These are phyloP conservation scores for Aspergillus sp. DNA, from an alignment of 2,329 filamentous ascomycete genomes.

Conservation along the genomic window DNA sequence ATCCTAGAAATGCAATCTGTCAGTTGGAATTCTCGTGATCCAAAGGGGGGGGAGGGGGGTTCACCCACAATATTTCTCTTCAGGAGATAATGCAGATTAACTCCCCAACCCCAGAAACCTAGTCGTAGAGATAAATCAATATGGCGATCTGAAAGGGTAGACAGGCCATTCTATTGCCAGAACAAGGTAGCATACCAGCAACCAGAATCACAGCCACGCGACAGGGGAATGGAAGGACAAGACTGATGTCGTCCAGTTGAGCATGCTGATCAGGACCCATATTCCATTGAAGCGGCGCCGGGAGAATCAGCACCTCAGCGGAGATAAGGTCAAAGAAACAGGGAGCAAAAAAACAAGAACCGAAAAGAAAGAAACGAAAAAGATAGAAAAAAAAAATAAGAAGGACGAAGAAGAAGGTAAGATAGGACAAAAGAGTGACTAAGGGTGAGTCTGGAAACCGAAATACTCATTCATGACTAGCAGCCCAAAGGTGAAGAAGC, in stretches of 20 bases:
- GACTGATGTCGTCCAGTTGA: constrained; percentile 77
- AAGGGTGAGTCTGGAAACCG: constrained; percentile 28
- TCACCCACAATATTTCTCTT: constrained; percentile 67
- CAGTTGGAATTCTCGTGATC: not conserved
- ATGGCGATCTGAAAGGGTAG: not conserved
- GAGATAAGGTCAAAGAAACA: constrained; percentile 12
- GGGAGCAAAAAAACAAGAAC: constrained; percentile 9
- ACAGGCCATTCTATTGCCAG: not conserved
- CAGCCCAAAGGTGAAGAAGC: constrained; percentile 16
- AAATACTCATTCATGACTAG: constrained; percentile 14
- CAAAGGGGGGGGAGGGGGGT: constrained; percentile 4
- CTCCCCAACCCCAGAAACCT: constrained; percentile 94
- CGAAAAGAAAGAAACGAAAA: constrained; percentile 11
- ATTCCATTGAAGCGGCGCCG: constrained; percentile 35
- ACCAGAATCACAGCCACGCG: constrained; percentile 83
- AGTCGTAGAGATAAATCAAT: constrained; percentile 13
- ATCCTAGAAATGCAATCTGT: constrained; percentile 54
- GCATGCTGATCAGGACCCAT: constrained; percentile 43
- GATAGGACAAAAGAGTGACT: constrained; percentile 33
- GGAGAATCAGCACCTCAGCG: constrained; percentile 12
- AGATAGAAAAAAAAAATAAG: not conserved
- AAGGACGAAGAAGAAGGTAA: constrained; percentile 6
- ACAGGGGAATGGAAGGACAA: constrained; percentile 84
- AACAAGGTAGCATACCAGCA: constrained; percentile 60
- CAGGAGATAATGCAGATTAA: constrained; percentile 85